A percentile compares a stretch with the other conserved stretches of the same genome.
phyloP scores from a whole-genome alignment of 1,284 basidiomycete genomes.

The Leucoagaricus sp. region DNA sequence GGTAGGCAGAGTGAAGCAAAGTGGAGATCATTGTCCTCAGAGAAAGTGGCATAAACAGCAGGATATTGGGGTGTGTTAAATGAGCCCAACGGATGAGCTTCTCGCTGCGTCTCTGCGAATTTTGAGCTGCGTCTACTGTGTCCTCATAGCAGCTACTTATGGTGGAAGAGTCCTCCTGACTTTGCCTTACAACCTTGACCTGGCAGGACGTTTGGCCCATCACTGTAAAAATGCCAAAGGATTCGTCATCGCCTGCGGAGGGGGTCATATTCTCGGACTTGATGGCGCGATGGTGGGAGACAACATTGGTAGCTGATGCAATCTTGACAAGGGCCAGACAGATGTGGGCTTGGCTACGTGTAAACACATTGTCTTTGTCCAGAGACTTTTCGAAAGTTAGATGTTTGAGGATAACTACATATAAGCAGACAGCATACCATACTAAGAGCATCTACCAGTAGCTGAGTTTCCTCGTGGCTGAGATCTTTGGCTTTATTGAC shows the following conservation, averaged over 20 bases:
- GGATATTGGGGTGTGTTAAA: neutral
- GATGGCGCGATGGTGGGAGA: neutral
- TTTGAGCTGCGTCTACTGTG: too few species aligned
- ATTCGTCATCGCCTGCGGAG: too few species aligned
- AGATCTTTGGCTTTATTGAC: neutral
- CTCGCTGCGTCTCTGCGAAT: neutral
- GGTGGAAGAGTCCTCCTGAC: neutral
- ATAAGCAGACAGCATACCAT: neutral
- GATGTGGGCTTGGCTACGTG: neutral
- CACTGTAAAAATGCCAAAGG: neutral
- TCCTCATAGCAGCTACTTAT: too few species aligned
- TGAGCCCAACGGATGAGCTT: neutral
- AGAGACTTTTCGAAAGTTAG: neutral
- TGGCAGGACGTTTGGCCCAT: neutral
- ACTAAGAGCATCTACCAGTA: neutral
- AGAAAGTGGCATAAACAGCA: neutral
- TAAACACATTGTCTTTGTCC: neutral
- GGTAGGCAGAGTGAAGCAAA: neutral
- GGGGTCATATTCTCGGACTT: neutral
- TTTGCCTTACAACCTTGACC: neutral
- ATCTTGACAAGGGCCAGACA: neutral
- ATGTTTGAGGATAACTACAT: neutral
- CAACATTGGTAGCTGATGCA: neutral
- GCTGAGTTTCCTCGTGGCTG: neutral
- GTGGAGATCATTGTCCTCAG: neutral